phyloP scores from a whole-genome alignment of 352 stramenopile species.

The Phytopythium mirpurense region DNA sequence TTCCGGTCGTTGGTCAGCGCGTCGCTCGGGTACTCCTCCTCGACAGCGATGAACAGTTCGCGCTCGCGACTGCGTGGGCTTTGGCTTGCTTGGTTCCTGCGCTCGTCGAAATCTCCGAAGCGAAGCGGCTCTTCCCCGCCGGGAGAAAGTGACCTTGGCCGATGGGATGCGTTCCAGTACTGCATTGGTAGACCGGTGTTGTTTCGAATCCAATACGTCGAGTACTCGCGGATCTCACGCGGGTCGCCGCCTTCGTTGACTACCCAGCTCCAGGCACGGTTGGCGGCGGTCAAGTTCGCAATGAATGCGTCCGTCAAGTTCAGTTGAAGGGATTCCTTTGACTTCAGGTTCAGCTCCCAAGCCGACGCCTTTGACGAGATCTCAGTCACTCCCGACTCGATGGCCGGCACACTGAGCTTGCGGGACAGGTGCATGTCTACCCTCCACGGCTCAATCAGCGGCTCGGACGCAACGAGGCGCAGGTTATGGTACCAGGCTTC shows the following conservation, averaged over 20 bases:
- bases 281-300: slow-evolving; percentile 70
- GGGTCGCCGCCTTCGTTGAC: slow-evolving; percentile 60
- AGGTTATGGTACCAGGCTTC: slow-evolving; percentile 86
- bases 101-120: slow-evolving; percentile 22
- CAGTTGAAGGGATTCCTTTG: slow-evolving; percentile 55
- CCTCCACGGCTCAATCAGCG: slow-evolving; percentile 78
- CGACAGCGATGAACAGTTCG: slow-evolving; percentile 69
- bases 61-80: slow-evolving; percentile 22
- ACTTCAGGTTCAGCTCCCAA: slow-evolving; percentile 60
- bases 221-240: slow-evolving; percentile 75
- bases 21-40: slow-evolving; percentile 37
- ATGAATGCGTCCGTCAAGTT: slow-evolving; percentile 84
- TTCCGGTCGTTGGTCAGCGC: slow-evolving; percentile 20
- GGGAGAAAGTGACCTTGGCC: slow-evolving; percentile 39
- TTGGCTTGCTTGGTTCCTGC: slow-evolving; percentile 11
- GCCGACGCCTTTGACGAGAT: slow-evolving; percentile 12
- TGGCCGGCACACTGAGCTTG: background rate
- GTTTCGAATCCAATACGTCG: slow-evolving; percentile 85
- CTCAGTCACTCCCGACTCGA: slow-evolving; percentile 1
- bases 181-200: slow-evolving; percentile 72
- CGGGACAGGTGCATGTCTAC: slow-evolving; percentile 37
- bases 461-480: slow-evolving; percentile 73
- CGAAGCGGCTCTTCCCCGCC: slow-evolving; percentile 62
- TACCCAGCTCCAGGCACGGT: slow-evolving; percentile 76
- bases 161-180: slow-evolving; percentile 66